These are phyloP conservation scores for Thermothielavioides terrestris DNA, from an alignment of 495 filamentous ascomycete genomes.

Conservation along the genomic window DNA sequence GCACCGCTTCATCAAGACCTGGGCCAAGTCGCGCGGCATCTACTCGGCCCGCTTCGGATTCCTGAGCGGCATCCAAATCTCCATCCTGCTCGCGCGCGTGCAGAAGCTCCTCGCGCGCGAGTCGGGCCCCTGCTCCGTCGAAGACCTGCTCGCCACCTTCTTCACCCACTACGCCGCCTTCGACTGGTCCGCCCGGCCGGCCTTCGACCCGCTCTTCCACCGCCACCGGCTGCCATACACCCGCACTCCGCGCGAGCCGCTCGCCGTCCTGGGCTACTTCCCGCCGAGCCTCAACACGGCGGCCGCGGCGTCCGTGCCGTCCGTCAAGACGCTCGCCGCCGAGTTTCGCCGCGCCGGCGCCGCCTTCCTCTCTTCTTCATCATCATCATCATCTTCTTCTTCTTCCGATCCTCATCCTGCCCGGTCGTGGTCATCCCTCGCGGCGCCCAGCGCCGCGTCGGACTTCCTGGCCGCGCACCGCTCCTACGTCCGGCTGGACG, in stretches of 20 bases:
- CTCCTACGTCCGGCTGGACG: constrained; percentile 44
- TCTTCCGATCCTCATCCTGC: too few species aligned
- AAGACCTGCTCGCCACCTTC: constrained; percentile 43
- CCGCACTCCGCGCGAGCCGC: constrained; percentile 43
- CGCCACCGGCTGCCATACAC: constrained; percentile 32
- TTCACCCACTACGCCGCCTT: constrained; percentile 51
- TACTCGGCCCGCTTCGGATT: constrained; percentile 51
- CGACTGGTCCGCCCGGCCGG: constrained; percentile 39
- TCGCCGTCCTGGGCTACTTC: constrained; percentile 48
- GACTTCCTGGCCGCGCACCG: constrained; percentile 40
- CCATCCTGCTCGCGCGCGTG: constrained; percentile 45
- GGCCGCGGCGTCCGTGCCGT: constrained; percentile 37
- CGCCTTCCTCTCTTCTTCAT: constrained; percentile 24
- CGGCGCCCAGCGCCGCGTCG: constrained; percentile 6
- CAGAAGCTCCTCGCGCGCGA: constrained; percentile 37
- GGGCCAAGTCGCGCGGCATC: constrained; percentile 47
- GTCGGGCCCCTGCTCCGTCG: constrained; percentile 20
- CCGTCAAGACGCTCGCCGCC: constrained; percentile 35
- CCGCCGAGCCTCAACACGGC: constrained; percentile 47
- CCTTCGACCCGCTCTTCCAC: constrained; percentile 46
- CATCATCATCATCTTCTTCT: too few species aligned
- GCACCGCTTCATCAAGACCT: constrained; percentile 44
- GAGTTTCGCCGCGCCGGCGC: constrained; percentile 38
- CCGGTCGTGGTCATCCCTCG: too few species aligned
- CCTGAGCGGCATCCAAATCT: constrained; percentile 50